phyloP scores from a whole-genome alignment of 225 moss, liverwort and hornwort genomes.

The Bryoerythrophyllum caledonicum region DNA sequence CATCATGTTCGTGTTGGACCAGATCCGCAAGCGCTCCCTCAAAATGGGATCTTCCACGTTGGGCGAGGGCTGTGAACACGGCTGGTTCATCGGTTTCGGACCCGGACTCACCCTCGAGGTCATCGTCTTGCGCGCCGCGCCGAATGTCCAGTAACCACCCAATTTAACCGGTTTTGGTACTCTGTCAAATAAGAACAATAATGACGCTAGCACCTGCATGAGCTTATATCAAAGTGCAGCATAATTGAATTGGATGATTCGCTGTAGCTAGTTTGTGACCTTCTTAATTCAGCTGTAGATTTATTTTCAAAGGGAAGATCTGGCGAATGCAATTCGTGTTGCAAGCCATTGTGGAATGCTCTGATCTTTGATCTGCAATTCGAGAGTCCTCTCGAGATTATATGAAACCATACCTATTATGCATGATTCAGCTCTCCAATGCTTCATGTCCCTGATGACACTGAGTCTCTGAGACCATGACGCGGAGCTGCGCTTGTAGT shows the following conservation, averaged over 20 bases:
- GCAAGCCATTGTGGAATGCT: slow-evolving; percentile 8
- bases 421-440: background rate
- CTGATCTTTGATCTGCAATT: background rate
- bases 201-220: background rate
- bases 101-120: slow-evolving; percentile 10
- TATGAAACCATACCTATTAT: background rate
- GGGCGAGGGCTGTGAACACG: background rate
- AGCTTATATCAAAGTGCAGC: background rate
- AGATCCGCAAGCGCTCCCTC: slow-evolving; percentile 1
- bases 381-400: background rate
- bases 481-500: background rate
- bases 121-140: slow-evolving; percentile 7
- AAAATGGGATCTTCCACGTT: slow-evolving; percentile 3
- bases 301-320: too few species aligned
- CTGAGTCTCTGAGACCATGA: too few species aligned
- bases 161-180: background rate
- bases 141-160: background rate
- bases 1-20: slow-evolving; percentile 12
- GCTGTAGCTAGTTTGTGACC: too few species aligned
- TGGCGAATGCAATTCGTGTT: background rate
- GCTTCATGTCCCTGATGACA: background rate
- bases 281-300: background rate
- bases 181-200: background rate
- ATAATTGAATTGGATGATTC: too few species aligned
- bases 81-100: slow-evolving; percentile 17